Evolutionary conservation across 2,329 filamentous ascomycete species (phyloP), one percentile per base, ranked within the genome.

Genomic region (Fusarium fujikuroi): DNA sequence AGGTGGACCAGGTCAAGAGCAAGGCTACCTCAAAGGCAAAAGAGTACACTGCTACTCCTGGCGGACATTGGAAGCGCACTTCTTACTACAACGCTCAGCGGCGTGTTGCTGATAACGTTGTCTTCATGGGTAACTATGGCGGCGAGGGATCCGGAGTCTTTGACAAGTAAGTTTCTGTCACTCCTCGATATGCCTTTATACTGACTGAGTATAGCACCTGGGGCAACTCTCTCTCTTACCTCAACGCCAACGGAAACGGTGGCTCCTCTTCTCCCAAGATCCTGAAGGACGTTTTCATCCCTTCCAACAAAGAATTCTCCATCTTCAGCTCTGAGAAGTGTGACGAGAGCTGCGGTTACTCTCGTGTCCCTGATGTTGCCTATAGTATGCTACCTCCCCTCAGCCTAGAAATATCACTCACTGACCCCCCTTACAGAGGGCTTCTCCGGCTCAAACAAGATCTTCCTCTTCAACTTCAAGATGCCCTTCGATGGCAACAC

Each of bases 381-480:
- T 87, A 87, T 80, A 84, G 83, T 84, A 80, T 43, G 81, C 77
- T 7, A 42, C 36, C 30, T 34, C 16, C 15, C 12, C 7, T 16
- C 39, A n/a, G 5, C 10, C 18, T 15, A 9, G 10, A 30, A 15
- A 46, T 23, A 18, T 19, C 34, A 52, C 16, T 23, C 28, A 23
- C 69, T 76, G 61, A 71, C 50, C 25, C 16, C 16, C 30, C 23
- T 23, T 4, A 43, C 73, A 92, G 89, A 93, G 82, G 93, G 92
- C 68, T 95, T 93, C 82, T 87, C 83, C 43, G 92, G 92, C 56
- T 85, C 87, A 36, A 88, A 90, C 76, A 94, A 94, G 84, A 85
- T 92, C 60, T 94, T 95, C 84, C 85, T 95, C 71, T 87, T 93
- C 75, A 88, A 93, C 76, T 93, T 95, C 81, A 84, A 85, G 62